phyloP scores from a whole-genome alignment of 495 filamentous ascomycete genomes.

The Talaromyces proteolyticus region DNA sequence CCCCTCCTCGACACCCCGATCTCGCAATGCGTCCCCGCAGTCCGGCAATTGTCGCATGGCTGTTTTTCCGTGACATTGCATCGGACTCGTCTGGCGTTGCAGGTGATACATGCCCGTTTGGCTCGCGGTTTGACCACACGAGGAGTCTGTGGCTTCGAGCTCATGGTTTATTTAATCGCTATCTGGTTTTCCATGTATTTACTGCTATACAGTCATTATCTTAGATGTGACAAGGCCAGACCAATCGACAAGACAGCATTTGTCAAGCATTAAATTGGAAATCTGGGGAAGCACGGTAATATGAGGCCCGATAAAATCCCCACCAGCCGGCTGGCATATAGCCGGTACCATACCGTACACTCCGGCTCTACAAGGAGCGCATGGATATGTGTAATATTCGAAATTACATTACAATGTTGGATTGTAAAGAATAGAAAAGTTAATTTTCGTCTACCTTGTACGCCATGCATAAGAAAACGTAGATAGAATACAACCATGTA shows the following conservation, averaged over 20 bases:
- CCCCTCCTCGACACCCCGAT: slow-evolving; percentile 36
- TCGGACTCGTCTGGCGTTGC: slow-evolving; percentile 39
- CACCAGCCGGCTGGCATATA: neutral
- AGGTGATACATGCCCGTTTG: slow-evolving; percentile 38
- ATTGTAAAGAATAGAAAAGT: no score
- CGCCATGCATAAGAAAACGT: no score
- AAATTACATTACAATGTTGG: no score
- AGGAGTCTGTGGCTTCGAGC: neutral
- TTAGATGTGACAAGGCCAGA: no score
- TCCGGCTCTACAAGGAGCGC: neutral
- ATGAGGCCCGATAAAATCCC: neutral
- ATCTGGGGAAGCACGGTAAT: neutral
- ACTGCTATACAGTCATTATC: neutral
- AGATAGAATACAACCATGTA: no score
- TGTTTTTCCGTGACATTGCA: slow-evolving; percentile 40
- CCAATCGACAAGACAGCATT: neutral
- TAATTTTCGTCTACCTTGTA: no score
- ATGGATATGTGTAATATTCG: neutral
- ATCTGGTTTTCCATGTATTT: neutral
- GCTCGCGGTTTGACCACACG: slow-evolving; percentile 19
- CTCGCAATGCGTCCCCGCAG: slow-evolving; percentile 33
- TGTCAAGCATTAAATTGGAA: neutral
- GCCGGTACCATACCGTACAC: neutral
- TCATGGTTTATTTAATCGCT: neutral
- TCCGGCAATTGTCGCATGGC: slow-evolving; percentile 37